Conservation (phyloP, 1,139 yeast genomes). For the Candida sanyaensis region DNA sequence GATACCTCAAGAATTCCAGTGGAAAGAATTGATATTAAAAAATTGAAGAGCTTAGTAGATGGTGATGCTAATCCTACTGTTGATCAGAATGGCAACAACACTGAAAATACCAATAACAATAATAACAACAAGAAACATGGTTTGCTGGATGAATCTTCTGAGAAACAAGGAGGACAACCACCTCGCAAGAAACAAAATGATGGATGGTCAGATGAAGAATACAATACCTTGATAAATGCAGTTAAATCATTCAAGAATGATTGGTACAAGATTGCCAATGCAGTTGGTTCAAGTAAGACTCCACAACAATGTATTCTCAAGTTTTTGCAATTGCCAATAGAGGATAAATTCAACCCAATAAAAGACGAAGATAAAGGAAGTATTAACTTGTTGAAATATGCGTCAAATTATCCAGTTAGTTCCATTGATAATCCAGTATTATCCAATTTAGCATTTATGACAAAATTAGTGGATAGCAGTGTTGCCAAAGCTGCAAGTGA, state of each 20-base stretch:
- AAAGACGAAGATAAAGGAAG: slow-evolving; percentile 46
- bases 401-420: slow-evolving; percentile 81
- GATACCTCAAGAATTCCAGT: slow-evolving; percentile 69
- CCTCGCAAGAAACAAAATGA: slow-evolving; percentile 37
- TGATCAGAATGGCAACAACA: slow-evolving; percentile 8
- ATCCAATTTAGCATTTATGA: slow-evolving; percentile 84
- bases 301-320: slow-evolving; percentile 82
- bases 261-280: slow-evolving; percentile 75
- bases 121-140: slow-evolving; percentile 8
- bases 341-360: slow-evolving; percentile 64
- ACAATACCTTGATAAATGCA: slow-evolving; percentile 60
- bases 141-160: slow-evolving; percentile 7
- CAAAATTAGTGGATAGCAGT: slow-evolving; percentile 84
- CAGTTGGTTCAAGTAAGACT: slow-evolving; percentile 58
- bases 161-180: slow-evolving; percentile 6
- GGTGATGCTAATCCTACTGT: background rate
- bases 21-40: slow-evolving; percentile 55
- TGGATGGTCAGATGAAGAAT: slow-evolving; percentile 68
- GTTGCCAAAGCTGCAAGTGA: slow-evolving; percentile 81
- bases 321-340: slow-evolving; percentile 80
- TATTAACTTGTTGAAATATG: slow-evolving; percentile 67
- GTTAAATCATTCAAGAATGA: slow-evolving; percentile 60
- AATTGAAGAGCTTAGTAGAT: slow-evolving; percentile 51
- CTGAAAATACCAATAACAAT: background rate
- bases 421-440: slow-evolving; percentile 90